These are phyloP conservation scores for Rhizodiscina lignyota DNA, from an alignment of 495 filamentous ascomycete genomes.

Conservation along the genomic window DNA sequence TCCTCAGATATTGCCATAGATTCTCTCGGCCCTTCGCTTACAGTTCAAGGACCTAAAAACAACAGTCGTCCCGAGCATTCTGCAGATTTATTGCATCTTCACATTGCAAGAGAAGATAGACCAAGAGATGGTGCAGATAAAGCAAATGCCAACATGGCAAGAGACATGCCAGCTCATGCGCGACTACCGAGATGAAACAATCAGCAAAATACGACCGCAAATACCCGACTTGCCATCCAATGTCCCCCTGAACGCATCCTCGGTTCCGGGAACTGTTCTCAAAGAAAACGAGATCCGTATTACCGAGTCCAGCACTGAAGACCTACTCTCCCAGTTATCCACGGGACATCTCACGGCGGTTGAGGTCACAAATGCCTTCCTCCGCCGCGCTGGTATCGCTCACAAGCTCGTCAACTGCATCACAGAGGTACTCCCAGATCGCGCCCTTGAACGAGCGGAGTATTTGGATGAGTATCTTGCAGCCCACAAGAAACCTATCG, in stretches of 20 bases:
- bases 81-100: too few relatives aligned
- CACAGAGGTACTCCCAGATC: slow-evolving; percentile 44
- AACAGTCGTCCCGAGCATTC: too few relatives aligned
- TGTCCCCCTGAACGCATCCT: slow-evolving; percentile 27
- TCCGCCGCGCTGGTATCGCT: slow-evolving; percentile 40
- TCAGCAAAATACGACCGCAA: slow-evolving; percentile 23
- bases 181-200: slow-evolving; percentile 26
- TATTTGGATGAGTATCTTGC: slow-evolving; percentile 19
- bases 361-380: slow-evolving; percentile 38
- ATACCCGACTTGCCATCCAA: slow-evolving; percentile 17
- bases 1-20: too few relatives aligned
- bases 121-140: neutral
- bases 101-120: too few relatives aligned
- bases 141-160: slow-evolving; percentile 21
- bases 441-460: slow-evolving; percentile 17
- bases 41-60: too few relatives aligned
- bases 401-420: slow-evolving; percentile 44
- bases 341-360: slow-evolving; percentile 26
- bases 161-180: slow-evolving; percentile 28
- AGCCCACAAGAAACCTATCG: slow-evolving; percentile 24
- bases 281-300: slow-evolving; percentile 30
- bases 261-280: slow-evolving; percentile 26
- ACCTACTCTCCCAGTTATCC: slow-evolving; percentile 27
- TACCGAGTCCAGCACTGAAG: slow-evolving; percentile 29
- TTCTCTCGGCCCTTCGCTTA: too few relatives aligned